phyloP scores from a whole-genome alignment of 1,139 yeast genomes.

The Protomyces inouyei region DNA sequence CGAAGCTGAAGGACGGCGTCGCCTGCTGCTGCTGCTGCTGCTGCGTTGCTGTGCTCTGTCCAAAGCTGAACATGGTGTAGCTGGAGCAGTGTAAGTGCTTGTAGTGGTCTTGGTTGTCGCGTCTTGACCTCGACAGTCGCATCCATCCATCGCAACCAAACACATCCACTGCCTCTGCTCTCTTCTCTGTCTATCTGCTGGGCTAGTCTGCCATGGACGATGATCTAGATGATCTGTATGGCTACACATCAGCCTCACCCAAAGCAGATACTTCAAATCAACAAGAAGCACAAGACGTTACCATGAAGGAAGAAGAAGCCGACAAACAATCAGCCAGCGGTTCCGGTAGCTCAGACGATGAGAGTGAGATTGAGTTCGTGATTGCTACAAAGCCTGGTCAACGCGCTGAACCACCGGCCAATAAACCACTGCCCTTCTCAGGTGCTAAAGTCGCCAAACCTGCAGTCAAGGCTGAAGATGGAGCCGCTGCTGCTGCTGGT shows the following conservation, averaged over 20 bases:
- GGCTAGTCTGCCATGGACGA: slow-evolving; percentile 22
- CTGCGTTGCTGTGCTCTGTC: not conserved
- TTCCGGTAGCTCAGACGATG: slow-evolving; percentile 8
- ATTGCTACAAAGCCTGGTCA: slow-evolving; percentile 48
- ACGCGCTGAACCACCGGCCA: slow-evolving; percentile 39
- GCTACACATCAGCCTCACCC: slow-evolving; percentile 44
- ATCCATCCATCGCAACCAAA: not conserved
- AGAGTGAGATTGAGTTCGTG: slow-evolving; percentile 55
- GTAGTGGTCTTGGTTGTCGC: not conserved
- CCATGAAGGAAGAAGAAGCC: slow-evolving; percentile 1
- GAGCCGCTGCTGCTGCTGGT: slow-evolving; percentile 31
- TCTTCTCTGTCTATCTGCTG: too few relatives aligned
- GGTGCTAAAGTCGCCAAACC: slow-evolving; percentile 19
- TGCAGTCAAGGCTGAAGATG: slow-evolving; percentile 5
- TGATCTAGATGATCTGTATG: slow-evolving; percentile 82
- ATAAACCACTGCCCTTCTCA: slow-evolving; percentile 35
- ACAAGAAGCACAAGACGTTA: slow-evolving; percentile 25
- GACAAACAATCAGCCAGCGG: not conserved
- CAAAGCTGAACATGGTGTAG: not conserved
- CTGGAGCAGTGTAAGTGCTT: not conserved
- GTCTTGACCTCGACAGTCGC: not conserved
- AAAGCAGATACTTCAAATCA: slow-evolving; percentile 36
- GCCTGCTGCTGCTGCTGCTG: not conserved
- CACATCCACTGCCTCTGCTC: not conserved
- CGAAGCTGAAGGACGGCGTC: not conserved